A percentile compares a stretch with the other conserved stretches of the same genome.
Evolutionary conservation across 345 rosid species (phyloP).

Genomic region (rapeseed (Brassica napus)): Da-Ae NC_063450.1:43937501-43938000

Average conservation of each 20-base stretch:
- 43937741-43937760: background rate
- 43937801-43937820: background rate
- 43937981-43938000: slow-evolving; percentile 3
- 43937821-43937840: no score
- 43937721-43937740: slow-evolving; percentile 10
- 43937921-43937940: background rate
- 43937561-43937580: background rate
- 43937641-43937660: slow-evolving; percentile 24
- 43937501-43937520: background rate
- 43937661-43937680: slow-evolving; percentile 5
- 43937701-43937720: slow-evolving; percentile 6
- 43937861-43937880: background rate
- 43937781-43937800: background rate
- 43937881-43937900: background rate
- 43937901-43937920: background rate
- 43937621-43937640: slow-evolving; percentile 1
- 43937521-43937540: background rate
- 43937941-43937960: no score
- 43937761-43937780: background rate
- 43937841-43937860: no score
- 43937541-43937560: slow-evolving; percentile 2
- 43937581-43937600: no score
- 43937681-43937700: background rate
- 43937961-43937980: background rate
- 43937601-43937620: slow-evolving; percentile 39